These are phyloP conservation scores for Monosporascus sp. DNA, from an alignment of 2,329 filamentous ascomycete species.

Conservation along the genomic window DNA sequence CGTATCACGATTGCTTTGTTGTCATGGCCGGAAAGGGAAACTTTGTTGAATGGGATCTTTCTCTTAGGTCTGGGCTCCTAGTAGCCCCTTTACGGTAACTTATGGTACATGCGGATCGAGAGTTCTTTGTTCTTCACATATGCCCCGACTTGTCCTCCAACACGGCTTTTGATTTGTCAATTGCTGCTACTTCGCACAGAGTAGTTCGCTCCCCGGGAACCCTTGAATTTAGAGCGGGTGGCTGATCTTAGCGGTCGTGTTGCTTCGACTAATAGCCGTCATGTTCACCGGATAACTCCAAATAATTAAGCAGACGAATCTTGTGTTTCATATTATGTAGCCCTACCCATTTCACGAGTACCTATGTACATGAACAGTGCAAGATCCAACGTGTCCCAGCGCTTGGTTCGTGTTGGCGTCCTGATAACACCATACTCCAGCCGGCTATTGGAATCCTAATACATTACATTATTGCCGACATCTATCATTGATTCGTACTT, in stretches of 20 bases:
- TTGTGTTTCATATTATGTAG: too few species aligned
- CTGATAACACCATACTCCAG: constrained; percentile 2
- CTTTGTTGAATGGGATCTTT: neutral
- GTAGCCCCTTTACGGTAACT: neutral
- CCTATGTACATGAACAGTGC: neutral
- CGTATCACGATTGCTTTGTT: neutral
- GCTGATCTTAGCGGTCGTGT: too few species aligned
- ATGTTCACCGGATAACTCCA: too few species aligned
- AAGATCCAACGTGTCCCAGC: constrained; percentile 20
- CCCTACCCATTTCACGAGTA: too few species aligned
- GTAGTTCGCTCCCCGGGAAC: too few species aligned
- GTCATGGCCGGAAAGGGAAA: neutral
- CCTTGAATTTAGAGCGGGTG: too few species aligned
- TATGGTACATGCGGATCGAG: neutral
- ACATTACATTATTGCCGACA: constrained; percentile 13
- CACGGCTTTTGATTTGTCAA: neutral
- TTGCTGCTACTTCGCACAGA: too few species aligned
- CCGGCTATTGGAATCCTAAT: constrained; percentile 2
- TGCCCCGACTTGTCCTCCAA: too few species aligned
- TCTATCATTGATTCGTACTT: constrained; percentile 2
- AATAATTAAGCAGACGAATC: too few species aligned
- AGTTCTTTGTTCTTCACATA: neutral
- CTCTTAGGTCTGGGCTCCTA: neutral
- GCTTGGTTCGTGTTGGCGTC: constrained; percentile 19
- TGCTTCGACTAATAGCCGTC: too few species aligned